phyloP scores from a whole-genome alignment of 2,329 filamentous ascomycete species.

The Pseudocercospora macadamiae region DNA sequence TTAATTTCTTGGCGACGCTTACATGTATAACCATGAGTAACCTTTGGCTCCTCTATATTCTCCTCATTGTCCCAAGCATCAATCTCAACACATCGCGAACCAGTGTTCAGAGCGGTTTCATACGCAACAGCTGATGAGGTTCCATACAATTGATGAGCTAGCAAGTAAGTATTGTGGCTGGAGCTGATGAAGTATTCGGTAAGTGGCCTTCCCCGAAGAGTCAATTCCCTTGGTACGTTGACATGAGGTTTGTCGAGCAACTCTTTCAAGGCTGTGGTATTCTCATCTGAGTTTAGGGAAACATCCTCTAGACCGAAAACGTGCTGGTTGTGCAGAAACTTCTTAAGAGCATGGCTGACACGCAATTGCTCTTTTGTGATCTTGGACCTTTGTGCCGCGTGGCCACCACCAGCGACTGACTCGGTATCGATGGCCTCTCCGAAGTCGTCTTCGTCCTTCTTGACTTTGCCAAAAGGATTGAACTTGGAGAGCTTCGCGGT shows the following conservation, averaged over 20 bases:
- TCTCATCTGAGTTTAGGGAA: conserved; percentile 49
- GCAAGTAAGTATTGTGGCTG: conserved; percentile 73
- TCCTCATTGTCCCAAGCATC: conserved; percentile 71
- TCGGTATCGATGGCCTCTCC: conserved; percentile 56
- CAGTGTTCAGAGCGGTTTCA: conserved; percentile 62
- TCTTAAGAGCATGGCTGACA: conserved; percentile 62
- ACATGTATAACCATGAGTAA: conserved; percentile 62
- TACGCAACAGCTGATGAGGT: conserved; percentile 66
- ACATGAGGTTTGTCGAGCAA: conserved; percentile 63
- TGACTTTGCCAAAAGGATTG: conserved; percentile 43
- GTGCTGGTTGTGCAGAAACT: conserved; percentile 58
- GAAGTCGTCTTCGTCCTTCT: conserved; percentile 54
- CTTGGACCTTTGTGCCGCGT: conserved; percentile 53
- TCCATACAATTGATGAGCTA: conserved; percentile 71
- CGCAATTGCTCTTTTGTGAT: conserved; percentile 58
- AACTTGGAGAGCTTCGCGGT: conserved; percentile 42
- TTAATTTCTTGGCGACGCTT: no score
- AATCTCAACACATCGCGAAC: conserved; percentile 72
- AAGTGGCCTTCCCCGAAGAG: conserved; percentile 62
- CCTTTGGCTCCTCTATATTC: conserved; percentile 65
- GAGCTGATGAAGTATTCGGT: conserved; percentile 74
- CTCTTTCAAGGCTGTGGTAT: conserved; percentile 51
- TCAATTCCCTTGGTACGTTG: conserved; percentile 57
- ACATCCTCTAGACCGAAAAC: conserved; percentile 56
- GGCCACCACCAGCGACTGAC: conserved; percentile 63